Conservation (phyloP, 495 filamentous ascomycete genomes). For the Aspergillus saccharolyticus region DNA sequence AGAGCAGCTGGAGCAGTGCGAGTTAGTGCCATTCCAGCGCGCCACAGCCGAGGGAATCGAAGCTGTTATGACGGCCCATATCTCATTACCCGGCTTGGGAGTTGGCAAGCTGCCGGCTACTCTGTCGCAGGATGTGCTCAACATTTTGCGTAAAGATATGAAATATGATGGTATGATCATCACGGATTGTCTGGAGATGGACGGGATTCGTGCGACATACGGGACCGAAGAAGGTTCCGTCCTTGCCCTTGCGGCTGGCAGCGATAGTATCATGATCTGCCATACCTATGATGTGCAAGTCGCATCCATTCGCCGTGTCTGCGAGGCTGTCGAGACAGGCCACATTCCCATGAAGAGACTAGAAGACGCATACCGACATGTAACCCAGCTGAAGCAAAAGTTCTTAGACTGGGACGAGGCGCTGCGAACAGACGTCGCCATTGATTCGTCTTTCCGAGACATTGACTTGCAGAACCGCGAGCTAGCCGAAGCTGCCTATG, state of each 20-base stretch:
- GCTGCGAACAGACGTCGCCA: constrained; percentile 12
- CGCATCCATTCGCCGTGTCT: constrained; percentile 36
- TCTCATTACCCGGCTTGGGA: constrained; percentile 34
- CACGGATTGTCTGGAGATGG: constrained; percentile 43
- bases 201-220: constrained; percentile 42
- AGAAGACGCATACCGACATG: constrained; percentile 33
- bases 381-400: constrained; percentile 32
- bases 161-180: constrained; percentile 37
- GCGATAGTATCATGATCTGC: constrained; percentile 48
- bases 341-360: constrained; percentile 27
- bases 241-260: constrained; percentile 44
- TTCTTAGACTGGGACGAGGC: constrained; percentile 30
- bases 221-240: constrained; percentile 45
- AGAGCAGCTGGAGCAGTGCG: constrained; percentile 35
- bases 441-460: neutral
- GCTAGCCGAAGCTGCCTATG: constrained; percentile 34
- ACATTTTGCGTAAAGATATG: constrained; percentile 39
- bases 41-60: constrained; percentile 40
- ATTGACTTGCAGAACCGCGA: neutral
- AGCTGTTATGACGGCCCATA: constrained; percentile 42
- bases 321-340: constrained; percentile 37
- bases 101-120: constrained; percentile 33
- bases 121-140: constrained; percentile 31
- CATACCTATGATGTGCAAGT: constrained; percentile 46
- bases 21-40: constrained; percentile 39